A percentile compares a stretch with the other conserved stretches of the same genome.
Conservation (phyloP, 106 monocot species). For the Vanilla planifolia region DNA sequence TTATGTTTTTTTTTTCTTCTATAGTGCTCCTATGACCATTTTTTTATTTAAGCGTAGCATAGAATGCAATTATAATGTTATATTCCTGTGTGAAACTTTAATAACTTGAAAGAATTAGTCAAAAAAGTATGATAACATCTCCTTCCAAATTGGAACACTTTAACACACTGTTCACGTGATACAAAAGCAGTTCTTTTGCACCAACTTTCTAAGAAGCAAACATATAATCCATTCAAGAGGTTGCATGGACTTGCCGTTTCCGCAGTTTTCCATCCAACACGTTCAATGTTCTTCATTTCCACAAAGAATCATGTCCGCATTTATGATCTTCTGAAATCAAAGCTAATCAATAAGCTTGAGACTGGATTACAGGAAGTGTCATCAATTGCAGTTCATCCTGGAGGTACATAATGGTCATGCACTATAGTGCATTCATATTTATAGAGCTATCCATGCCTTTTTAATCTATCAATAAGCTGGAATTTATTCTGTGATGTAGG, state of each 20-base stretch:
- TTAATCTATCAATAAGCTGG: neutral
- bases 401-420: slow-evolving; percentile 29
- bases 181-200: slow-evolving; percentile 83
- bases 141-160: slow-evolving; percentile 19
- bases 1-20: too few species aligned
- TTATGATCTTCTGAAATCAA: slow-evolving; percentile 69
- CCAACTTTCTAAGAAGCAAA: slow-evolving; percentile 80
- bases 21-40: too few species aligned
- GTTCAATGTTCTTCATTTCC: slow-evolving; percentile 68
- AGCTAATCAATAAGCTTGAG: slow-evolving; percentile 85
- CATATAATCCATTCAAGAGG: slow-evolving; percentile 72
- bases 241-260: slow-evolving; percentile 81
- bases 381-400: slow-evolving; percentile 85
- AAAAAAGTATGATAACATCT: neutral
- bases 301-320: slow-evolving; percentile 88
- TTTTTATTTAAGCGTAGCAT: too few species aligned
- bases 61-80: too few species aligned
- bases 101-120: too few species aligned
- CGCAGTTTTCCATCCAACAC: slow-evolving; percentile 75
- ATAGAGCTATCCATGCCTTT: neutral
- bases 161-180: slow-evolving; percentile 74
- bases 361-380: slow-evolving; percentile 78
- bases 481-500: slow-evolving; percentile 34
- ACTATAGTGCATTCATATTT: neutral
- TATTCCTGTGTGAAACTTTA: too few species aligned